Evolutionary conservation across 768 basidiomycete species (phyloP), one percentile per base, ranked within the genome.

Genomic region (Naematelia aurantialba): DNA sequence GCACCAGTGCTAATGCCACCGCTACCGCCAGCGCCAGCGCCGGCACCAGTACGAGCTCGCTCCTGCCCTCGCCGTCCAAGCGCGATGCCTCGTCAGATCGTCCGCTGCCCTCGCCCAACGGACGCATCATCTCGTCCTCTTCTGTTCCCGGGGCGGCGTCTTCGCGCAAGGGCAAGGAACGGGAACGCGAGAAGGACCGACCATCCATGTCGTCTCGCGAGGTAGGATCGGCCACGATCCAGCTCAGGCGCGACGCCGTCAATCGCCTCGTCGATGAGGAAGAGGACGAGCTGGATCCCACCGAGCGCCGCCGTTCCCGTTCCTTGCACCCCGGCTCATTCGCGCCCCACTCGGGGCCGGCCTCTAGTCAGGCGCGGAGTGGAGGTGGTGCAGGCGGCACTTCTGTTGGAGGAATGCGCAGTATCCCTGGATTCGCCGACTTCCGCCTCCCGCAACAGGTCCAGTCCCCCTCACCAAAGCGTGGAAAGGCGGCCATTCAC

Each of bases 211-310:
- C 34, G n/a, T 30, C 26, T 1, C 52, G 62, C 22, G 68, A 73
- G 48, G 52, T 66, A 11, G 71, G 68, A n/a, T 63, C 61, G 17
- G 72, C 72, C 3, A 73, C 67, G 1, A 70, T 73, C 48, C 60
- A 55, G 45, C 52, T 73, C 8, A 42, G 72, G 4, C 58, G 60
- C 4, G 63, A 55, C 5, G 72, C 56, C 19, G 69, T 70, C 1
- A 55, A 65, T 26, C 24, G 54, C 3, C 30, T 70, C 25, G 63
- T 58, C 17, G 48, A 56, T 51, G 69, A 68, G 19, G 66, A 73
- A 13, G 65, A 59, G 0, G 65, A 65, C 17, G 31, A 56, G 1
- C 2, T 2, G 39, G 58, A 19, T 4, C 19, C 34, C 22, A 19
- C 4, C 17, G 17, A 8, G 17, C 34, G 8, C 8, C 34, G 34